Percentiles rank a stretch among this genome's conserved stretches.
phyloP scores from a whole-genome alignment of 495 filamentous ascomycete genomes.

The Hypoxylon trugodes region DNA sequence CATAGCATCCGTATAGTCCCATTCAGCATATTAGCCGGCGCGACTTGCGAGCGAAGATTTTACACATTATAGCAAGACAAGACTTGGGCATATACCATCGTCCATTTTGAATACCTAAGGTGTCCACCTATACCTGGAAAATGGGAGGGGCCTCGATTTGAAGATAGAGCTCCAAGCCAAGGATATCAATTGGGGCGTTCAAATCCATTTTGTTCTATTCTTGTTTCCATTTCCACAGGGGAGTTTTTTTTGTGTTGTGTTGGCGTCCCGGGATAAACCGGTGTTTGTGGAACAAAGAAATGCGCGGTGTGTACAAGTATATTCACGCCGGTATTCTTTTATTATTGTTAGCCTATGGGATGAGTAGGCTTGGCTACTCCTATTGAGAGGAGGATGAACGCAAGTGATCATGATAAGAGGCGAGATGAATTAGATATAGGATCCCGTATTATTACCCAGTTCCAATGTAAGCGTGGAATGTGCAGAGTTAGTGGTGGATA shows the following conservation, averaged over 20 bases:
- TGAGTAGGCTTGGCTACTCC: conserved; percentile 1
- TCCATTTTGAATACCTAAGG: background rate
- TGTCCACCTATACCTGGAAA: no score
- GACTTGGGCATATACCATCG: background rate
- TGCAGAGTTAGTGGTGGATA: background rate
- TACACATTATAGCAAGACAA: background rate
- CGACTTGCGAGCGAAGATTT: background rate
- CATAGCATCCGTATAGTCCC: background rate
- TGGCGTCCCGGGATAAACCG: conserved; percentile 18
- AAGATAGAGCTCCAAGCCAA: background rate
- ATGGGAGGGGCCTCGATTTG: background rate
- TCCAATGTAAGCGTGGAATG: conserved; percentile 12
- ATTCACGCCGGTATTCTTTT: conserved; percentile 13
- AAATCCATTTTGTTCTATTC: background rate
- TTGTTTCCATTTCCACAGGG: conserved; percentile 4
- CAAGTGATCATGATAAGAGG: conserved; percentile 29
- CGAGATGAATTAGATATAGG: conserved; percentile 8
- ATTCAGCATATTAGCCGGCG: conserved; percentile 5
- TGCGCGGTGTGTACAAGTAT: conserved; percentile 29
- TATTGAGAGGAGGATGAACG: conserved; percentile 30
- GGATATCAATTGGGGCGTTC: conserved; percentile 18
- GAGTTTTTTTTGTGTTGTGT: conserved; percentile 23
- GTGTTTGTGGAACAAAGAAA: conserved; percentile 29
- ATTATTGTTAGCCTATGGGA: background rate
- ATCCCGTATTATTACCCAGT: conserved; percentile 3